phyloP scores from a whole-genome alignment of 1,284 basidiomycete species.

The Microbotryum violaceum region DNA sequence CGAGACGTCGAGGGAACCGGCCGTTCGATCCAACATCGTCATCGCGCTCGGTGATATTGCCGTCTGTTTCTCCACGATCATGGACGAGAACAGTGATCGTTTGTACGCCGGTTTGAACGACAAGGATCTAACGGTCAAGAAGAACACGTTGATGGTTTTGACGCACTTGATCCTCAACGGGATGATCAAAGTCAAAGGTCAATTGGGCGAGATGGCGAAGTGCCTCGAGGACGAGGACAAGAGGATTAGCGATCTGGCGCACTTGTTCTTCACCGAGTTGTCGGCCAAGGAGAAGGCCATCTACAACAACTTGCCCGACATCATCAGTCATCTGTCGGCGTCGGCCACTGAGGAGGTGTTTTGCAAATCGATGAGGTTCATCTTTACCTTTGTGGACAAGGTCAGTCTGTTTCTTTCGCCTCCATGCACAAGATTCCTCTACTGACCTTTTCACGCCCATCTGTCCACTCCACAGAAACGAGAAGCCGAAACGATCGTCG shows the following conservation, averaged over 20 bases:
- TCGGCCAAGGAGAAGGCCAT: slow-evolving; percentile 97
- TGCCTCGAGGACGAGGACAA: slow-evolving; percentile 90
- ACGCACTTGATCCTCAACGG: slow-evolving; percentile 96
- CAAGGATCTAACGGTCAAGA: slow-evolving; percentile 81
- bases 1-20: slow-evolving; percentile 78
- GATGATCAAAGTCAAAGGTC: slow-evolving; percentile 99
- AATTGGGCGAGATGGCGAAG: slow-evolving; percentile 98
- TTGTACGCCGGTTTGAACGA: slow-evolving; percentile 91
- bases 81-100: slow-evolving; percentile 94
- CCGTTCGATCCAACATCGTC: slow-evolving; percentile 88
- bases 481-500: slow-evolving; percentile 79
- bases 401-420: slow-evolving; percentile 40
- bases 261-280: slow-evolving; percentile 92
- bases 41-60: slow-evolving; percentile 96
- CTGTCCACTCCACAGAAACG: slow-evolving; percentile 65
- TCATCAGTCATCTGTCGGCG: slow-evolving; percentile 86
- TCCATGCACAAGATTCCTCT: not conserved
- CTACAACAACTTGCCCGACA: slow-evolving; percentile 96
- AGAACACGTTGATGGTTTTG: slow-evolving; percentile 97
- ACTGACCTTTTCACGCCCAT: not conserved
- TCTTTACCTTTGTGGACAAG: slow-evolving; percentile 97
- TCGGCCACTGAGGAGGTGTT: slow-evolving; percentile 89
- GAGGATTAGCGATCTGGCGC: slow-evolving; percentile 84
- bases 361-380: slow-evolving; percentile 86
- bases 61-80: slow-evolving; percentile 88